These are phyloP conservation scores for Sarocladium brachiariae DNA, from an alignment of 2,329 filamentous ascomycete genomes.

Conservation along the genomic window DNA sequence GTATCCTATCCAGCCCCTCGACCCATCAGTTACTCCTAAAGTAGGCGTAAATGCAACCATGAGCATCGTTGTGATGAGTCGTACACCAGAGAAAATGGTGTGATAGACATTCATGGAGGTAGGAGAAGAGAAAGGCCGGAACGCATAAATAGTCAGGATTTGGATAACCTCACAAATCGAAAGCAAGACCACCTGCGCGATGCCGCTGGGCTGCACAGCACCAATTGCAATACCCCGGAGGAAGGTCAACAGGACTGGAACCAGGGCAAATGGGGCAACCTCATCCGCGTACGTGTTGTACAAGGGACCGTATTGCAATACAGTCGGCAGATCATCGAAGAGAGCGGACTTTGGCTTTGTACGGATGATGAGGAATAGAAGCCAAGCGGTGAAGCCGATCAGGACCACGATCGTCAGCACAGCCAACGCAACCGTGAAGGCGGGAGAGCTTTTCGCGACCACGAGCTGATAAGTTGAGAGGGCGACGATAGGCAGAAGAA, in stretches of 20 bases:
- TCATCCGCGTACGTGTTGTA: constrained; percentile 98
- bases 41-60: constrained; percentile 82
- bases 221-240: constrained; percentile 86
- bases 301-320: constrained; percentile 83
- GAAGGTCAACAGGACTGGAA: constrained; percentile 79
- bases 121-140: constrained; percentile 80
- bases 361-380: constrained; percentile 71
- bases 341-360: constrained; percentile 79
- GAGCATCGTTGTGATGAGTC: constrained; percentile 68
- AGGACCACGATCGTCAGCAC: constrained; percentile 67
- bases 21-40: constrained; percentile 67
- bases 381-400: constrained; percentile 67
- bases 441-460: constrained; percentile 59
- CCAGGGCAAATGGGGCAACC: constrained; percentile 80
- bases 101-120: constrained; percentile 99
- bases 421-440: constrained; percentile 66
- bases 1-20: constrained; percentile 94
- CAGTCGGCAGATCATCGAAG: constrained; percentile 87
- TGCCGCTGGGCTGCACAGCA: constrained; percentile 84
- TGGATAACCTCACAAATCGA: constrained; percentile 92
- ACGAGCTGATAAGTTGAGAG: constrained; percentile 90
- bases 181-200: constrained; percentile 85
- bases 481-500: constrained; percentile 78
- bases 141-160: constrained; percentile 78
- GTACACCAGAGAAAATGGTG: constrained; percentile 70